These are phyloP conservation scores for Asterochloris sp. DNA, from an alignment of 139 green algal genomes.

Conservation along the genomic window DNA sequence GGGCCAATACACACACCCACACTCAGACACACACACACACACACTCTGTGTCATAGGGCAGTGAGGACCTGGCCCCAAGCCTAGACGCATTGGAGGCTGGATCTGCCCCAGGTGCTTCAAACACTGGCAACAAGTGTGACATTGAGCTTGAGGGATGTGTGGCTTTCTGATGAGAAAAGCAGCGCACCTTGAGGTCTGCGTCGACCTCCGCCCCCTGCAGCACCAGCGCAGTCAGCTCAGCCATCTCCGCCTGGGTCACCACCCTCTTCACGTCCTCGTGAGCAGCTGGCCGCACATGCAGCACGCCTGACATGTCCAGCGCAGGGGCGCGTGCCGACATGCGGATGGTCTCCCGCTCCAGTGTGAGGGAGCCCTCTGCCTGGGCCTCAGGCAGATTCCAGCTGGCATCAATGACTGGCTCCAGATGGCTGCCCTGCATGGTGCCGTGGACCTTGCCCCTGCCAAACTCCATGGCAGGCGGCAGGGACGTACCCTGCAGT, in stretches of 20 bases:
- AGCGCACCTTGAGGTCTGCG: slow-evolving; percentile 29
- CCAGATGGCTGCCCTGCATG: slow-evolving; percentile 63
- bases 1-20: too few relatives aligned
- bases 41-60: too few relatives aligned
- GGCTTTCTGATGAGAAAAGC: background rate
- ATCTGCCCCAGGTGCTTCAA: too few relatives aligned
- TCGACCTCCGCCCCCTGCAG: slow-evolving; percentile 27
- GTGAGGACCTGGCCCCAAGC: too few relatives aligned
- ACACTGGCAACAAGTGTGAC: too few relatives aligned
- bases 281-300: slow-evolving; percentile 37
- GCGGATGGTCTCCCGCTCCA: slow-evolving; percentile 28
- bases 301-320: slow-evolving; percentile 30
- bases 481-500: slow-evolving; percentile 24
- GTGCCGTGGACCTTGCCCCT: slow-evolving; percentile 31
- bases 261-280: slow-evolving; percentile 37
- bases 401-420: slow-evolving; percentile 50
- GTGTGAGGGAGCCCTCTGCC: slow-evolving; percentile 26
- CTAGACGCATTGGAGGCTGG: too few relatives aligned
- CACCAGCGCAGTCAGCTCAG: slow-evolving; percentile 32
- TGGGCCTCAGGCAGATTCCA: slow-evolving; percentile 47
- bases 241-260: slow-evolving; percentile 48
- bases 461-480: slow-evolving; percentile 40
- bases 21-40: too few relatives aligned
- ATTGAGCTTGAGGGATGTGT: background rate
- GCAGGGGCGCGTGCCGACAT: slow-evolving; percentile 31